Conservation (phyloP, 441 rosid species). For the Arabidopsis hybrid region DNA sequence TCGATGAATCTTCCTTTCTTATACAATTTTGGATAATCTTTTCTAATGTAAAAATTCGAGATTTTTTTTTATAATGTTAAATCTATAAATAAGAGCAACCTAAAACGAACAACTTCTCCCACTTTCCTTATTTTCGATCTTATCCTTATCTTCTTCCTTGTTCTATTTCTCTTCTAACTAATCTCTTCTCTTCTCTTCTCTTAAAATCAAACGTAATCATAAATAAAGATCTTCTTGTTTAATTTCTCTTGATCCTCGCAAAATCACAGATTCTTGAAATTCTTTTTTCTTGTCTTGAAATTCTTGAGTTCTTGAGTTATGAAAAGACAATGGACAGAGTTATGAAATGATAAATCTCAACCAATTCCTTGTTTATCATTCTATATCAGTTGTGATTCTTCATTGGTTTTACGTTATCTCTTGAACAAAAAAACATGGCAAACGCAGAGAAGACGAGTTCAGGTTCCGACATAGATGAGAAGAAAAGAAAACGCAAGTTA, state of each 20-base stretch:
- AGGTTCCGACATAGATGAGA: slow-evolving; percentile 56
- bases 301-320: background rate
- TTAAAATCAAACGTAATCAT: slow-evolving; percentile 19
- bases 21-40: slow-evolving; percentile 21
- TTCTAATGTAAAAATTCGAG: slow-evolving; percentile 1
- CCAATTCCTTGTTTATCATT: slow-evolving; percentile 51
- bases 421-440: slow-evolving; percentile 35
- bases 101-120: slow-evolving; percentile 29
- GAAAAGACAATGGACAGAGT: slow-evolving; percentile 14
- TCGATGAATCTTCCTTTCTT: slow-evolving; percentile 22
- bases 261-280: slow-evolving; percentile 11
- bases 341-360: slow-evolving; percentile 54
- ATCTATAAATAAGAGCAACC: slow-evolving; percentile 43
- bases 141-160: slow-evolving; percentile 46
- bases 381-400: slow-evolving; percentile 63
- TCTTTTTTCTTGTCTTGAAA: background rate
- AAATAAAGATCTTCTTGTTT: slow-evolving; percentile 10
- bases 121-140: slow-evolving; percentile 30
- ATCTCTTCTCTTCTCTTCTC: background rate
- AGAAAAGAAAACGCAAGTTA: slow-evolving; percentile 65
- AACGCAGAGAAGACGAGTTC: slow-evolving; percentile 48
- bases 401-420: slow-evolving; percentile 71
- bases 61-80: background rate
- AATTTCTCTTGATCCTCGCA: slow-evolving; percentile 19
- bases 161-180: slow-evolving; percentile 35